Evolutionary conservation across 495 filamentous ascomycete genomes (phyloP).

Genomic region (Neurospora sp.): DNA sequence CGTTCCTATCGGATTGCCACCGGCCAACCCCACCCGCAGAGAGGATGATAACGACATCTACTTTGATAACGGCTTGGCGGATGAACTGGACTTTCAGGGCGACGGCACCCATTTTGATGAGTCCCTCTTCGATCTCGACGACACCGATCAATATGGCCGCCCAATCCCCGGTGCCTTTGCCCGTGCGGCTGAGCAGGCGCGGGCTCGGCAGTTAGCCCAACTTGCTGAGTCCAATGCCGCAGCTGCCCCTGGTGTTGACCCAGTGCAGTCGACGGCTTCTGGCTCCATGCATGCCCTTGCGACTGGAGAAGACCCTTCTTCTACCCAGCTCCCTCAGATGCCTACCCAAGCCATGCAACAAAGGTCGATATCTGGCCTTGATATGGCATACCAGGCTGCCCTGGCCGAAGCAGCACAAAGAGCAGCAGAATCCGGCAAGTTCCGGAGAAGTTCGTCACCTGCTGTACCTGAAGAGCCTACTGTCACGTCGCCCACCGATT

Average conservation of each 20-base stretch:
- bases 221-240: constrained; percentile 15
- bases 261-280: constrained; percentile 23
- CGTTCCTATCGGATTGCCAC: constrained; percentile 13
- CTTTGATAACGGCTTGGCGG: constrained; percentile 63
- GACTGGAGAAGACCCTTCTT: constrained; percentile 3
- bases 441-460: constrained; percentile 49
- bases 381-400: constrained; percentile 70
- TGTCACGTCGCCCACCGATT: constrained; percentile 34
- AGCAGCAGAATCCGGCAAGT: constrained; percentile 59
- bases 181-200: constrained; percentile 28
- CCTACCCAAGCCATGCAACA: constrained; percentile 3
- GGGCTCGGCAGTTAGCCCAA: constrained; percentile 15
- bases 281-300: constrained; percentile 24
- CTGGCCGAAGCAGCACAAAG: constrained; percentile 66
- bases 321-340: constrained; percentile 11
- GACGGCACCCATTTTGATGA: constrained; percentile 59
- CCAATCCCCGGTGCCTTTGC: constrained; percentile 41
- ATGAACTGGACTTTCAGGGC: constrained; percentile 37
- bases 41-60: constrained; percentile 63
- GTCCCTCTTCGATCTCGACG: constrained; percentile 64
- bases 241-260: background rate
- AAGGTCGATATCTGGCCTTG: constrained; percentile 28
- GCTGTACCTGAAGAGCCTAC: constrained; percentile 38
- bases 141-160: constrained; percentile 45
- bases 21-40: background rate